Percentiles rank a stretch among this genome's conserved stretches.
Conservation (phyloP, 176 grass and related monocot species). For the Zoysia japonica region DNA sequence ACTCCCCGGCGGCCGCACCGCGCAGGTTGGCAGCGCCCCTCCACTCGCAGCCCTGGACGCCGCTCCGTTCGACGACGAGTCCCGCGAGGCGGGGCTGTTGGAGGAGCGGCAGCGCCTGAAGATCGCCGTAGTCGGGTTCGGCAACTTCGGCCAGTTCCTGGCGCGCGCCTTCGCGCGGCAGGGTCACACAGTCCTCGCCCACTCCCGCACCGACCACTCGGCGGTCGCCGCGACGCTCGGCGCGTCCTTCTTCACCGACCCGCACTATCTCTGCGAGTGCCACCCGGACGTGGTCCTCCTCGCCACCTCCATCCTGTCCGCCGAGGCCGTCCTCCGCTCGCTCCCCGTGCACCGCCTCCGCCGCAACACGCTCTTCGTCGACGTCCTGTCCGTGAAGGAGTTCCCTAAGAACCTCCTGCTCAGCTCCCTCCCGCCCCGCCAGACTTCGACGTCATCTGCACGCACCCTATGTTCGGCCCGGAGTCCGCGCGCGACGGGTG, state of each 20-base stretch:
- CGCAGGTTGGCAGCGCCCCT: constrained; percentile 1
- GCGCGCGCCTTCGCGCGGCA: constrained; percentile 62
- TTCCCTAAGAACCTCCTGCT: constrained; percentile 86
- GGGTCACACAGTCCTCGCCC: constrained; percentile 68
- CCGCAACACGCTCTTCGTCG: constrained; percentile 82
- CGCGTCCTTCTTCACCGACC: constrained; percentile 61
- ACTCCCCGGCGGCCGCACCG: not conserved
- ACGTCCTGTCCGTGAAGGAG: constrained; percentile 96
- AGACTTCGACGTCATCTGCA: constrained; percentile 82
- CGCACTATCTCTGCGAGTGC: constrained; percentile 85
- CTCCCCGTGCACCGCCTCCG: constrained; percentile 82
- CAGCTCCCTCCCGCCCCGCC: constrained; percentile 52
- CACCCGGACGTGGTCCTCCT: constrained; percentile 87
- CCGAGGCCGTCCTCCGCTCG: constrained; percentile 68
- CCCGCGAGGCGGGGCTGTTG: constrained; percentile 45
- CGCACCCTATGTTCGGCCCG: constrained; percentile 93
- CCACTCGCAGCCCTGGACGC: constrained; percentile 32
- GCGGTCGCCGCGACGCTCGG: constrained; percentile 52
- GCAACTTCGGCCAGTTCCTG: constrained; percentile 85
- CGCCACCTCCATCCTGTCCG: constrained; percentile 80
- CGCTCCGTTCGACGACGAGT: constrained; percentile 66
- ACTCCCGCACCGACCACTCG: constrained; percentile 87
- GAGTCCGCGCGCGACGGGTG: constrained; percentile 84
- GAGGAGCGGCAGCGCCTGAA: constrained; percentile 69
- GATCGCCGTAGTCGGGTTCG: constrained; percentile 89